These are phyloP conservation scores for Citrullus amarus DNA, from an alignment of 306 rosid species.

Conservation along the genomic window DNA sequence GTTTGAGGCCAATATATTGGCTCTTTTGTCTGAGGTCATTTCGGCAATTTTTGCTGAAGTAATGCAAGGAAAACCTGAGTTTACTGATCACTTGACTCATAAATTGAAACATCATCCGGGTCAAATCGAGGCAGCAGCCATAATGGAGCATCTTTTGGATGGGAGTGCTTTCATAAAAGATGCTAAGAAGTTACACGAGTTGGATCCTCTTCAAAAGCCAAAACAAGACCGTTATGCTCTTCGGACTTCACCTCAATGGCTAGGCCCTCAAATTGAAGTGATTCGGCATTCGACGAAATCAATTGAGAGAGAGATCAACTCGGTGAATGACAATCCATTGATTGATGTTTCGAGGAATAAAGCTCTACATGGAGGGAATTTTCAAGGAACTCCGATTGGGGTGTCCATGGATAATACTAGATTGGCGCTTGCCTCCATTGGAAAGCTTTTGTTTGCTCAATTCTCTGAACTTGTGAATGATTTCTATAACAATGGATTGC, in stretches of 20 bases:
- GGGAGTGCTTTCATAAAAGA: slow-evolving; percentile 28
- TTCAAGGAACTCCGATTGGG: slow-evolving; percentile 12
- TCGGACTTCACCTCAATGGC: slow-evolving; percentile 40
- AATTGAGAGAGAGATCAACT: slow-evolving; percentile 35
- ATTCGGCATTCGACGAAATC: slow-evolving; percentile 25
- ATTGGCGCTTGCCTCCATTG: slow-evolving; percentile 17
- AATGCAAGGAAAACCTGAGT: slow-evolving; percentile 8
- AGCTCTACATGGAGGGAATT: slow-evolving; percentile 15
- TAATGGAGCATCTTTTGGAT: slow-evolving; percentile 33
- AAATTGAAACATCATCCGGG: slow-evolving; percentile 35
- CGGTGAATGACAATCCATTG: slow-evolving; percentile 13
- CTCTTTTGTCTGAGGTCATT: slow-evolving; percentile 21
- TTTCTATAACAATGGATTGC: slow-evolving; percentile 22
- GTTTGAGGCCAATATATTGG: slow-evolving; percentile 9
- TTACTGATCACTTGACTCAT: slow-evolving; percentile 16
- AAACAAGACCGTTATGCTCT: slow-evolving; percentile 40
- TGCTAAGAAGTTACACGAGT: slow-evolving; percentile 6
- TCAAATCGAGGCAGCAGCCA: slow-evolving; percentile 14
- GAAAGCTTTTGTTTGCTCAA: slow-evolving; percentile 3
- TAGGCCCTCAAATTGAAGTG: slow-evolving; percentile 41
- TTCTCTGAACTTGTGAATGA: slow-evolving; percentile 31
- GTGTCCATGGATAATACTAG: slow-evolving; percentile 38
- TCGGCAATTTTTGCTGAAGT: slow-evolving; percentile 34
- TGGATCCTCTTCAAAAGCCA: background rate
- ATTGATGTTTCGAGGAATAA: slow-evolving; percentile 27